Conservation (phyloP, 352 stramenopile genomes). For the Phytophthora litchii region DNA sequence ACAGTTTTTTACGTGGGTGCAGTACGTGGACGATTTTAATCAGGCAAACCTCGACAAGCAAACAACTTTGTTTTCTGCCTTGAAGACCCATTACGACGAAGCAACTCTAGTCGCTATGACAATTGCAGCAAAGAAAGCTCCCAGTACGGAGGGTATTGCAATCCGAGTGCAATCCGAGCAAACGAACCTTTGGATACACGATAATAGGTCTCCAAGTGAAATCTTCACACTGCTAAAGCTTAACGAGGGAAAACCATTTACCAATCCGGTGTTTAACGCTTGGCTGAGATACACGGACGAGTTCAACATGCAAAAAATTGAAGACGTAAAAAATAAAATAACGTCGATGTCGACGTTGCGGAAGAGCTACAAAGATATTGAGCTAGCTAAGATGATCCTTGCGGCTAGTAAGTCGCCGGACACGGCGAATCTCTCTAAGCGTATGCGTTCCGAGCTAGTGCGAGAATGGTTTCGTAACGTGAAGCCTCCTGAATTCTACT, state of each 20-base stretch:
- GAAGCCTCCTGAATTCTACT: too few species aligned
- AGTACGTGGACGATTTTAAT: conserved; percentile 14
- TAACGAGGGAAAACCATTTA: not conserved
- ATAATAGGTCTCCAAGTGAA: not conserved
- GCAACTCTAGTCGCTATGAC: conserved; percentile 6
- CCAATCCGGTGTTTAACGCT: conserved; percentile 2
- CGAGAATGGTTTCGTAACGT: too few species aligned
- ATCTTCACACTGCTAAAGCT: conserved; percentile 13
- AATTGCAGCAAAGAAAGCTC: conserved; percentile 11
- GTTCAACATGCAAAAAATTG: not conserved
- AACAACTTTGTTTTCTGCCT: conserved; percentile 1
- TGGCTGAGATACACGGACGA: conserved; percentile 11
- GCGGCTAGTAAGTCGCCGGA: not conserved
- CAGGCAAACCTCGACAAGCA: not conserved
- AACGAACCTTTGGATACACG: conserved; percentile 3
- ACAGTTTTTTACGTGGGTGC: conserved; percentile 10
- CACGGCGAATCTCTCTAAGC: too few species aligned
- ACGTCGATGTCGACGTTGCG: not conserved
- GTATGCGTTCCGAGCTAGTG: too few species aligned
- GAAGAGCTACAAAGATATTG: not conserved
- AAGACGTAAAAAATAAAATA: conserved; percentile 1
- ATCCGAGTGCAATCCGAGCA: conserved; percentile 13
- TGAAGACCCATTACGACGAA: conserved; percentile 2
- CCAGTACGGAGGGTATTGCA: conserved; percentile 10
- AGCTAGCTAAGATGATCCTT: conserved; percentile 2